Conservation (phyloP, 768 basidiomycete genomes). For the Chlorophyllum brunneum region DNA sequence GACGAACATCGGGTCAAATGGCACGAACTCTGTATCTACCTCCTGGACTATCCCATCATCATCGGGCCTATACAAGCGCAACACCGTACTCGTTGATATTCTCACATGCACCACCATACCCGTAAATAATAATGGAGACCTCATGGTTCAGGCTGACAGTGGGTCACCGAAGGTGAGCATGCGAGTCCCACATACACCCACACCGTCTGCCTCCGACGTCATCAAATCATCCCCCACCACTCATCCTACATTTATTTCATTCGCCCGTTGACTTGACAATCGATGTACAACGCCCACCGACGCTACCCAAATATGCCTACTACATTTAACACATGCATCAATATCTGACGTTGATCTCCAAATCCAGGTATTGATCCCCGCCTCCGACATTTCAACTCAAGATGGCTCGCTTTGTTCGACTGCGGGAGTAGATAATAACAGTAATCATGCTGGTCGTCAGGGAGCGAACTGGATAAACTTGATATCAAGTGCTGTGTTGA, state of each 20-base stretch:
- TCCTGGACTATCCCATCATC: conserved; percentile 38
- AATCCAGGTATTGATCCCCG: conserved; percentile 1
- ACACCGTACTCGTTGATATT: conserved; percentile 47
- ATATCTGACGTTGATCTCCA: conserved; percentile 1
- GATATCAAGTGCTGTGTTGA: background rate
- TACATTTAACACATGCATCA: no score
- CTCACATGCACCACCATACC: conserved; percentile 40
- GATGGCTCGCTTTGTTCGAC: background rate
- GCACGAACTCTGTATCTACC: conserved; percentile 14
- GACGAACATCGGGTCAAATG: conserved; percentile 46
- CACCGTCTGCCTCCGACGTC: background rate
- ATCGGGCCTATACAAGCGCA: conserved; percentile 31
- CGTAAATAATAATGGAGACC: conserved; percentile 36
- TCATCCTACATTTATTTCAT: no score
- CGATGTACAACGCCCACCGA: no score
- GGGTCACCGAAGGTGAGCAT: conserved; percentile 43
- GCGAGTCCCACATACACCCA: background rate
- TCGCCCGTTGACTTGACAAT: no score
- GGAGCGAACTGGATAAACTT: background rate
- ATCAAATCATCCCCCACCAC: no score
- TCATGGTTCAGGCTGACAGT: conserved; percentile 31
- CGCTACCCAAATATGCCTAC: no score
- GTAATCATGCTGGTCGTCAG: background rate
- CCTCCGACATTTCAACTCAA: background rate
- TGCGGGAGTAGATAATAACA: background rate